Conservation (phyloP, 805 yeast genomes). For the Ogataea degrootiae region DNA sequence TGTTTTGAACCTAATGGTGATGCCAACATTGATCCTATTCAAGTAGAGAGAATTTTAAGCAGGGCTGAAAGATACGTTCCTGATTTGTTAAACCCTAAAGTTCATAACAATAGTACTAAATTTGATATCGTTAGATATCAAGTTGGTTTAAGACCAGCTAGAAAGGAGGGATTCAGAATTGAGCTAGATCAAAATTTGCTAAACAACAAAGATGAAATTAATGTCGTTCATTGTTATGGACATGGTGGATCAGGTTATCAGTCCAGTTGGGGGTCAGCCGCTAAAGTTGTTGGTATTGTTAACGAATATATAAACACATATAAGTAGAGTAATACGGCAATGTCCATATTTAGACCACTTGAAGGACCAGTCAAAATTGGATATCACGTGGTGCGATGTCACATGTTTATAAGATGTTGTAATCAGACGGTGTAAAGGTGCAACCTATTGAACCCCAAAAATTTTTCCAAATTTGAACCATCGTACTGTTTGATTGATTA, state of each 20-base stretch:
- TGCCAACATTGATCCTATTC: conserved; percentile 34
- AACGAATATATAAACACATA: neutral
- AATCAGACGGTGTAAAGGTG: too few relatives aligned
- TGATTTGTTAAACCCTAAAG: conserved; percentile 27
- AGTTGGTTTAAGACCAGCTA: conserved; percentile 66
- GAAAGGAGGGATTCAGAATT: conserved; percentile 55
- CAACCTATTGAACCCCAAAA: too few relatives aligned
- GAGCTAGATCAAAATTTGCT: conserved; percentile 31
- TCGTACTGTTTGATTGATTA: too few relatives aligned
- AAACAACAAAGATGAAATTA: conserved; percentile 5
- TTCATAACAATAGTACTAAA: conserved; percentile 16
- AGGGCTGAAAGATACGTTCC: conserved; percentile 41
- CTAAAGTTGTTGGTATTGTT: neutral
- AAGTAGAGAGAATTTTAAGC: conserved; percentile 42
- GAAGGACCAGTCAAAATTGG: too few relatives aligned
- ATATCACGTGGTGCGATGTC: too few relatives aligned
- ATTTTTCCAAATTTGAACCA: too few relatives aligned
- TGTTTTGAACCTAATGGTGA: conserved; percentile 21
- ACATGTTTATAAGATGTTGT: too few relatives aligned
- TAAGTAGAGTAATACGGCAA: too few relatives aligned
- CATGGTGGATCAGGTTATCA: conserved; percentile 79
- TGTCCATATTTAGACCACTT: too few relatives aligned
- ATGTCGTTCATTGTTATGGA: conserved; percentile 62
- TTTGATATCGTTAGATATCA: conserved; percentile 46
- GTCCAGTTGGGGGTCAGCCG: conserved; percentile 10